Evolutionary conservation across 306 rosid species (phyloP).

Genomic region (Benincasa hispida): DNA sequence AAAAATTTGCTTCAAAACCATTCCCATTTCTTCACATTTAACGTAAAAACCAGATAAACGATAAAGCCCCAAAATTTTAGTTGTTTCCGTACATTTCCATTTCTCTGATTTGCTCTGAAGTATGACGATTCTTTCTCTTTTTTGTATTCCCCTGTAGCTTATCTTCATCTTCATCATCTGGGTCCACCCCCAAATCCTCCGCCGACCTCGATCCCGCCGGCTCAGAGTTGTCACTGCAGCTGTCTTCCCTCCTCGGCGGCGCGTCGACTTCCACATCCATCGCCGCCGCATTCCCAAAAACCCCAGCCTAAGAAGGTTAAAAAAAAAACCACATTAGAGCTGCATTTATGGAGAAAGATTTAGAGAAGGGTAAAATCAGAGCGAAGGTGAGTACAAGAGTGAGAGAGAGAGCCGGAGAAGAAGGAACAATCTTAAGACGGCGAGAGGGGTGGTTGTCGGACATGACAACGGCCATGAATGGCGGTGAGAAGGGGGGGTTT

Average conservation of each 20-base stretch:
- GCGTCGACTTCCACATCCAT: constrained; percentile 54
- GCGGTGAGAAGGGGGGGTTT: neutral
- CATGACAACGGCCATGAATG: constrained; percentile 81
- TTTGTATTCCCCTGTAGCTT: constrained; percentile 56
- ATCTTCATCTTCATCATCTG: constrained; percentile 30
- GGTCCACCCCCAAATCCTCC: constrained; percentile 48
- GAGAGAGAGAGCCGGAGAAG: constrained; percentile 92
- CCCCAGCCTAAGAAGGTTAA: constrained; percentile 49
- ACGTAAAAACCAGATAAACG: too few species aligned
- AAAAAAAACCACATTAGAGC: neutral
- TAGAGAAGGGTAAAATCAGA: neutral
- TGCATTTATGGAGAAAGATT: neutral
- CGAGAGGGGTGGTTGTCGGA: constrained; percentile 62
- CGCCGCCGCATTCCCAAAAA: constrained; percentile 51
- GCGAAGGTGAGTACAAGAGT: constrained; percentile 46
- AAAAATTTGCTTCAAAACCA: neutral
- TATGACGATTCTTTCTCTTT: constrained; percentile 85
- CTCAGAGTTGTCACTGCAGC: constrained; percentile 67
- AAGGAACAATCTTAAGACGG: constrained; percentile 47
- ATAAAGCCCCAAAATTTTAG: too few species aligned
- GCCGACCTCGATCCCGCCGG: constrained; percentile 76
- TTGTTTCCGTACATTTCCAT: constrained; percentile 59
- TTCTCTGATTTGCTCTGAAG: constrained; percentile 78
- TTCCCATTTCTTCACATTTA: too few species aligned
- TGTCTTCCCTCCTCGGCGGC: constrained; percentile 41